A percentile compares a stretch with the other conserved stretches of the same genome.
Conservation (phyloP, 305 asterid genomes). For the Rubia peregrina region DNA sequence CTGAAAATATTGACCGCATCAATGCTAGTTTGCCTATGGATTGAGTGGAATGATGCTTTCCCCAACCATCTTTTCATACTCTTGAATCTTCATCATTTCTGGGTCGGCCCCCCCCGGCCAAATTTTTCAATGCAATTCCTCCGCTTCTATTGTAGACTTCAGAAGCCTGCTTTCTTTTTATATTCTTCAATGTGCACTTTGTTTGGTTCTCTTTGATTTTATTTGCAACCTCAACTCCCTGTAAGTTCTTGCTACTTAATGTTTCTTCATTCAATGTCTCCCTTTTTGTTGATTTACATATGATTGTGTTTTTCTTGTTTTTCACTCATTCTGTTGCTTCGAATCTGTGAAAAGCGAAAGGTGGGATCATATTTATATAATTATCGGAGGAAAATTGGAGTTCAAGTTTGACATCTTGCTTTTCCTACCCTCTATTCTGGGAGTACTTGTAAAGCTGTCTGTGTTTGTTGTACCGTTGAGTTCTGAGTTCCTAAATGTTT, state of each 20-base stretch:
- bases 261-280: not conserved
- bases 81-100: not conserved
- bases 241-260: slow-evolving; percentile 3
- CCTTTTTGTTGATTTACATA: slow-evolving; percentile 2
- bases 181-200: slow-evolving; percentile 12
- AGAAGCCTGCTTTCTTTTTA: not conserved
- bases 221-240: not conserved
- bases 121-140: not conserved
- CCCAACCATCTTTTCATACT: not conserved
- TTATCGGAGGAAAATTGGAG: not conserved
- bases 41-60: not conserved
- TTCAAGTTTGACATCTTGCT: not conserved
- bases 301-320: not conserved
- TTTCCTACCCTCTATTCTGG: not conserved
- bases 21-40: no score
- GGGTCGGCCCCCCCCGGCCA: not conserved
- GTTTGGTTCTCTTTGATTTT: not conserved
- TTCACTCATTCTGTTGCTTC: not conserved
- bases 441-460: not conserved
- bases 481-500: not conserved
- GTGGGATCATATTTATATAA: not conserved
- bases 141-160: not conserved
- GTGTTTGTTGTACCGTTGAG: not conserved
- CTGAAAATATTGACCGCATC: no score
- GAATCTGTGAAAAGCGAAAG: not conserved